Conservation (phyloP, 1,284 basidiomycete species). For the Rhodotorula glutinis region DNA sequence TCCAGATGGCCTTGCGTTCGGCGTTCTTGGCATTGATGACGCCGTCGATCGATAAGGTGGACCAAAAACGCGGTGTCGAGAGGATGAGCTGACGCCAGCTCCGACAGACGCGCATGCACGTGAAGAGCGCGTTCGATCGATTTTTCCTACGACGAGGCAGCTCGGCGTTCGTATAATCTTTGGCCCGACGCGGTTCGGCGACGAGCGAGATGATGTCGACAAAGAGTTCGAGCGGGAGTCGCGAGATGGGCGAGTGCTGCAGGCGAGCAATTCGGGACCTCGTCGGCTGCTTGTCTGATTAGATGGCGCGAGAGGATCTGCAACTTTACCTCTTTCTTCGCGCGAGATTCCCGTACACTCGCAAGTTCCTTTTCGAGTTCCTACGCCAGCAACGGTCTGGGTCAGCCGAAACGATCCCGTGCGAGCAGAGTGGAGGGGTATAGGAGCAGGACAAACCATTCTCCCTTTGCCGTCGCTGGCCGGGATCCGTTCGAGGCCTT, state of each 20-base stretch:
- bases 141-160: not conserved
- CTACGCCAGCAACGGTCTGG: not conserved
- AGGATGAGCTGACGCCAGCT: conserved; percentile 23
- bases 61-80: conserved; percentile 19
- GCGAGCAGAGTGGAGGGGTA: not conserved
- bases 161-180: conserved; percentile 1
- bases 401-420: not conserved
- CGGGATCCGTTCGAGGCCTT: conserved; percentile 49
- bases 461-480: conserved; percentile 15
- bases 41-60: conserved; percentile 25
- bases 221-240: conserved; percentile 32
- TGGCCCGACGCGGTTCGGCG: not conserved
- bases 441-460: not conserved
- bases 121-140: conserved; percentile 15
- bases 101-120: conserved; percentile 20
- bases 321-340: conserved; percentile 14
- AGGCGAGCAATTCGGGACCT: no score
- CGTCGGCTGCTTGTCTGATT: not conserved
- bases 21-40: conserved; percentile 16
- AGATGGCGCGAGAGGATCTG: no score
- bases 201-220: conserved; percentile 33
- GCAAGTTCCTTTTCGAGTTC: conserved; percentile 10
- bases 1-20: conserved; percentile 8
- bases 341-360: not conserved
- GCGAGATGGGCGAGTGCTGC: conserved; percentile 31